phyloP scores from a whole-genome alignment of 2,329 filamentous ascomycete genomes.

The Calonectria hawksworthii region DNA sequence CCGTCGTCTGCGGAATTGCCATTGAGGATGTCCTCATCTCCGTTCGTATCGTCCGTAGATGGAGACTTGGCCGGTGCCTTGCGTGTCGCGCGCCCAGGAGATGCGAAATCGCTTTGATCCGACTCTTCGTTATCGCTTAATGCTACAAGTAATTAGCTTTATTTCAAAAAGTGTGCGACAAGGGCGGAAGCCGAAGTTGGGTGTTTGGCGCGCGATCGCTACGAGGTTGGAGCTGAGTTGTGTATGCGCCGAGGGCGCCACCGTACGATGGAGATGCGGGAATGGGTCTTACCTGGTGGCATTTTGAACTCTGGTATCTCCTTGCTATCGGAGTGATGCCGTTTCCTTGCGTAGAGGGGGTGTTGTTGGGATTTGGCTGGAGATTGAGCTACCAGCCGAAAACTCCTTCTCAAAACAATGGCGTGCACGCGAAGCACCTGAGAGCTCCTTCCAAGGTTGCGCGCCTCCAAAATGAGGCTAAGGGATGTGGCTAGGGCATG shows the following conservation, averaged over 20 bases:
- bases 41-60: constrained; percentile 34
- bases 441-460: not conserved
- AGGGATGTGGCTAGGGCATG: constrained; percentile 14
- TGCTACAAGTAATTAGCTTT: constrained; percentile 47
- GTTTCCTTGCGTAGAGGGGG: not conserved
- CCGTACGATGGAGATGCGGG: not conserved
- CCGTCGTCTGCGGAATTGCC: constrained; percentile 44
- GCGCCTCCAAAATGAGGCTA: not conserved
- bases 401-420: constrained; percentile 15
- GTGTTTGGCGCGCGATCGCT: constrained; percentile 17
- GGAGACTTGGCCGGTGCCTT: constrained; percentile 35
- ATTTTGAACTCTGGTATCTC: constrained; percentile 31
- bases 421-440: not conserved
- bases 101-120: constrained; percentile 46
- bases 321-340: not conserved
- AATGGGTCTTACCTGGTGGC: constrained; percentile 44
- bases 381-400: not conserved
- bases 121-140: constrained; percentile 56
- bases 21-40: constrained; percentile 50
- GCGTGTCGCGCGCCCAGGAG: constrained; percentile 41
- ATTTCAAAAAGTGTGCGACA: constrained; percentile 19
- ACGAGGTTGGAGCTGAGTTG: constrained; percentile 19
- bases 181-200: not conserved
- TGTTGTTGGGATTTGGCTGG: not conserved
- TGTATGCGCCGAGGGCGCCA: constrained; percentile 18